A percentile compares a stretch with the other conserved stretches of the same genome.
Evolutionary conservation across 805 yeast species (phyloP).

Genomic region (Lachancea quebecensis): DNA sequence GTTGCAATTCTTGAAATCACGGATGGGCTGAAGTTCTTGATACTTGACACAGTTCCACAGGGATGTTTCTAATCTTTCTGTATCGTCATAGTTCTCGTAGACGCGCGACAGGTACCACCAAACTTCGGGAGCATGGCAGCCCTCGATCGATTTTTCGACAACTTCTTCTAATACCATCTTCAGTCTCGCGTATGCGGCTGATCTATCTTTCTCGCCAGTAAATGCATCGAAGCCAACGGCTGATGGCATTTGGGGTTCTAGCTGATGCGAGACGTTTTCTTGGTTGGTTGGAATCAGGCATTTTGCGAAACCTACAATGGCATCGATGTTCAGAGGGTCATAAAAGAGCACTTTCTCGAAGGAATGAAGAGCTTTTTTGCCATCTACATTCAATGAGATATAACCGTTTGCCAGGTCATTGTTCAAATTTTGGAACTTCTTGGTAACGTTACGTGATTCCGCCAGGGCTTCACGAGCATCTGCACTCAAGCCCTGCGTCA

Average conservation of each 20-base stretch:
- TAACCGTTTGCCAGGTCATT: constrained; percentile 23
- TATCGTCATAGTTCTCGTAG: constrained; percentile 53
- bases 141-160: constrained; percentile 34
- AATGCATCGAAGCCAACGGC: constrained; percentile 29
- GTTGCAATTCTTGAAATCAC: constrained; percentile 30
- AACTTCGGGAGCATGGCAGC: constrained; percentile 47
- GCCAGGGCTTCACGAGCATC: constrained; percentile 68
- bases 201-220: constrained; percentile 47
- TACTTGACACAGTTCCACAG: constrained; percentile 60
- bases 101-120: constrained; percentile 64
- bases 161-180: constrained; percentile 35
- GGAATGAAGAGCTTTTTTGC: constrained; percentile 48
- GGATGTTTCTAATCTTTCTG: constrained; percentile 39
- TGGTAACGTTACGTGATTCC: constrained; percentile 59
- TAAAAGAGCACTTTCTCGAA: constrained; percentile 56
- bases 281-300: constrained; percentile 39
- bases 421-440: constrained; percentile 32
- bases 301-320: constrained; percentile 49
- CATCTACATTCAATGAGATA: constrained; percentile 33
- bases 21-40: constrained; percentile 55
- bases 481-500: constrained; percentile 42
- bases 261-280: not conserved
- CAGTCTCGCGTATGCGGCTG: constrained; percentile 55
- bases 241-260: not conserved
- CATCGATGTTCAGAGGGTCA: constrained; percentile 41